A percentile compares a stretch with the other conserved stretches of the same genome.
Evolutionary conservation across 2,329 filamentous ascomycete genomes (phyloP).

Genomic region (Westerdykella aurantiaca): DNA sequence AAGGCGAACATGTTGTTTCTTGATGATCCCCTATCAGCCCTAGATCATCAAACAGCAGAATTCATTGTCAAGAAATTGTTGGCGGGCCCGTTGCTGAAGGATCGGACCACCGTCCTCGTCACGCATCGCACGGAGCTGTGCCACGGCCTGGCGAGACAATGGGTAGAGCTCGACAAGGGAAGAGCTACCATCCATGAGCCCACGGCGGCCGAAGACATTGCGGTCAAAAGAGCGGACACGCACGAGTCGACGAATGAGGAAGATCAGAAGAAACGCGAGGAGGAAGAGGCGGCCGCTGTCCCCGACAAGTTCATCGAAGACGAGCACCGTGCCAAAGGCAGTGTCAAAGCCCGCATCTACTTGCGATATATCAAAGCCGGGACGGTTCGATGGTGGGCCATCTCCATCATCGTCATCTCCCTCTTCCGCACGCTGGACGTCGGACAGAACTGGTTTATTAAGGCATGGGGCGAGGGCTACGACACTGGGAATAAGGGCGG

Average conservation of each 20-base stretch:
- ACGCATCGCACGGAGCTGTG: constrained; percentile 68
- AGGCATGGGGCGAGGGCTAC: constrained; percentile 80
- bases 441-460: constrained; percentile 71
- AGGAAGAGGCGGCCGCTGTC: constrained; percentile 46
- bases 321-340: constrained; percentile 66
- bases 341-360: constrained; percentile 70
- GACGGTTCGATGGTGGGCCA: constrained; percentile 64
- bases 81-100: constrained; percentile 49
- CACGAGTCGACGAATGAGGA: constrained; percentile 33
- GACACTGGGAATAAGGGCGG: constrained; percentile 28
- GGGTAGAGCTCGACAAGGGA: constrained; percentile 64
- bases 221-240: constrained; percentile 37
- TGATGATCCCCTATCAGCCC: constrained; percentile 55
- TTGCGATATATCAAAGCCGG: constrained; percentile 83
- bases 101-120: constrained; percentile 53
- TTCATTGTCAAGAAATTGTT: constrained; percentile 55
- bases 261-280: constrained; percentile 31
- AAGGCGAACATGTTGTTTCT: constrained; percentile 50
- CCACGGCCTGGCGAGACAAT: constrained; percentile 64
- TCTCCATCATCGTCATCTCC: constrained; percentile 58
- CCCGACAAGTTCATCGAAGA: constrained; percentile 76
- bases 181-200: constrained; percentile 41
- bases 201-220: constrained; percentile 44
- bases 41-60: constrained; percentile 61
- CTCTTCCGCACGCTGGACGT: constrained; percentile 61